Evolutionary conservation across 306 rosid genomes (phyloP), one percentile per base, ranked within the genome.

Genomic region (Parietaria judaica): DNA sequence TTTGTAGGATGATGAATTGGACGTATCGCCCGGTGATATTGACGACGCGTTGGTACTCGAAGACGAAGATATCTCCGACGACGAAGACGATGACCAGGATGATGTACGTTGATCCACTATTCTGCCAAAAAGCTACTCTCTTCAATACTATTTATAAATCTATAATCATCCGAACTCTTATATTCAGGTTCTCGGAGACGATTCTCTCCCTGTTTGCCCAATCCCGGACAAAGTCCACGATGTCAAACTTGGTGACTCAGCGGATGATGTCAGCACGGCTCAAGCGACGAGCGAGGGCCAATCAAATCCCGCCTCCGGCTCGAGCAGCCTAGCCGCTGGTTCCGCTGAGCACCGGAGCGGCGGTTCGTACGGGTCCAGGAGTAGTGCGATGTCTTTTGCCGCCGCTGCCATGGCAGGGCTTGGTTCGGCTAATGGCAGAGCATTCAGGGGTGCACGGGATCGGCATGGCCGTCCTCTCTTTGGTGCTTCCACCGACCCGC

Each of bases 331-430:
- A 70, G 91, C 81, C 74, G 95, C 87, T 58, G 60, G 83, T 70
- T 72, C 88, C 35, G 61, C 81, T 51, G 99, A 92, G 68, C 83
- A 86, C 58, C 82, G 90, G 73, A 81, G 86, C 61, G 81, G 78
- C 59, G 81, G 70, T 78, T 82, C 92, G 72, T 83, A 87, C 71
- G 69, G 85, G 56, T 81, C 97, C 41, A 84, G 88, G 68, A 95
- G 31, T 23, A 23, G 96, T 63, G 95, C 87, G 55, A 88, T 94
- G 99, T 86, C 99, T 61, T 94, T 94, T 74, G 97, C 97, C 74
- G 97, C 97, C 66, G 99, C 99, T 51, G 95, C 99, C 56, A 94
- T 86, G 97, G 94, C 99, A 59, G 99, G 99, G 47, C 94, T 94
- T 72, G 95, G 95, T 66, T 80, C 94, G 54, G 89, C 82, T 44